Conservation (phyloP, 2,329 filamentous ascomycete species). For the Pseudogymnoascus sp. region DNA sequence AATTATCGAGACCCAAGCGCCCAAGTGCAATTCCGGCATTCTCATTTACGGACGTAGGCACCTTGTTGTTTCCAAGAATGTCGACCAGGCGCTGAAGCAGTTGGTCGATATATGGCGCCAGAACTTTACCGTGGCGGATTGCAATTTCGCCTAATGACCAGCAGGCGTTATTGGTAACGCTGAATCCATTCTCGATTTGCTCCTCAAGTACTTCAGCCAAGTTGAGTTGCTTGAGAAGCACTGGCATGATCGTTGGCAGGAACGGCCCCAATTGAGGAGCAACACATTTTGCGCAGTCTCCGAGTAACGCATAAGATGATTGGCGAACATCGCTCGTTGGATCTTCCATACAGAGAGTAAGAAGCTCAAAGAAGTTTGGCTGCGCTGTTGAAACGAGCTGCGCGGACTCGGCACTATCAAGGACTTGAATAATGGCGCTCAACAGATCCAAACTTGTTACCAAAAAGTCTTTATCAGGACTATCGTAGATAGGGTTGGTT, state of each 20-base stretch:
- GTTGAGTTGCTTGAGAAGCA: constrained; percentile 82
- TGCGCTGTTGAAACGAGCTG: constrained; percentile 68
- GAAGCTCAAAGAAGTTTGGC: constrained; percentile 80
- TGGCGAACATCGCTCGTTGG: constrained; percentile 86
- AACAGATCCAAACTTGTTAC: constrained; percentile 91
- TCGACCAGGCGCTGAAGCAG: constrained; percentile 69
- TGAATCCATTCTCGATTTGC: constrained; percentile 75
- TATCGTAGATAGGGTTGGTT: constrained; percentile 59
- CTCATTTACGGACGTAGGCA: constrained; percentile 80
- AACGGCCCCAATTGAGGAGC: constrained; percentile 72
- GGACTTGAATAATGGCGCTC: constrained; percentile 85
- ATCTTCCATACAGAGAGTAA: constrained; percentile 89
- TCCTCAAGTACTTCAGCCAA: constrained; percentile 68
- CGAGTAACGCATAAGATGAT: constrained; percentile 88
- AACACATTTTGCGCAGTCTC: constrained; percentile 89
- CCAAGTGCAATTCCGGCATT: constrained; percentile 93
- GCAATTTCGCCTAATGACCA: constrained; percentile 94
- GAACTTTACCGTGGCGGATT: constrained; percentile 64
- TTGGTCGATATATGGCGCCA: constrained; percentile 69
- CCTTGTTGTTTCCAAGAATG: constrained; percentile 77
- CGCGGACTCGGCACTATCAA: constrained; percentile 65
- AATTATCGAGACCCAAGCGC: constrained; percentile 71
- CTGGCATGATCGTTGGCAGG: constrained; percentile 65
- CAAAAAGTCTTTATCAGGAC: constrained; percentile 92
- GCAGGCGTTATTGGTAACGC: constrained; percentile 95